phyloP scores from a whole-genome alignment of 2,329 filamentous ascomycete genomes.

The Paradendryphiella salina region DNA sequence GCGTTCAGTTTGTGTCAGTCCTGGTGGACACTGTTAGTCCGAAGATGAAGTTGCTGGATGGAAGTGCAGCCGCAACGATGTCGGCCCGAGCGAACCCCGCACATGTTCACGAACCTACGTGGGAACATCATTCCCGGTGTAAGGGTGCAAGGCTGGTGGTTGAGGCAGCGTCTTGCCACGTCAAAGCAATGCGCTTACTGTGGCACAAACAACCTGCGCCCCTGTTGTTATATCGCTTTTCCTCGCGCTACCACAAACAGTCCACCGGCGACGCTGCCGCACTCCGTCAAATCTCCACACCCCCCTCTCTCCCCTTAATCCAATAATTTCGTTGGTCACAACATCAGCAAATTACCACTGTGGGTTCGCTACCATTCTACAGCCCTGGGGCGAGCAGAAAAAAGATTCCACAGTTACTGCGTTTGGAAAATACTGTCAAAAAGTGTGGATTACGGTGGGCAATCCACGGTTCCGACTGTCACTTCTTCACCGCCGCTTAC shows the following conservation, averaged over 20 bases:
- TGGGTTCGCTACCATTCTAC: conserved; percentile 8
- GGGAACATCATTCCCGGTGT: neutral
- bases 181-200: neutral
- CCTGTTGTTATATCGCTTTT: no score
- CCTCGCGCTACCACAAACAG: no score
- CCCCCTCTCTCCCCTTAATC: no score
- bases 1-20: neutral
- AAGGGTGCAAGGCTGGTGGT: neutral
- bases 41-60: neutral
- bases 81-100: conserved; percentile 15
- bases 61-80: neutral
- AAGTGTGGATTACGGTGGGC: conserved; percentile 10
- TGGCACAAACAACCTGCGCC: neutral
- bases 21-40: conserved; percentile 2
- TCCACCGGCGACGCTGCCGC: no score
- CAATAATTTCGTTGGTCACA: conserved; percentile 9
- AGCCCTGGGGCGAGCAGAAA: conserved; percentile 9
- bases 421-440: conserved; percentile 9
- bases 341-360: conserved; percentile 8
- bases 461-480: conserved; percentile 7
- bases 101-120: conserved; percentile 1
- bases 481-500: neutral
- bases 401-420: neutral
- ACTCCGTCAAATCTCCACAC: neutral
- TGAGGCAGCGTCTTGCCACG: neutral